phyloP scores from a whole-genome alignment of 768 basidiomycete species.

The Amanita phalloides region DNA sequence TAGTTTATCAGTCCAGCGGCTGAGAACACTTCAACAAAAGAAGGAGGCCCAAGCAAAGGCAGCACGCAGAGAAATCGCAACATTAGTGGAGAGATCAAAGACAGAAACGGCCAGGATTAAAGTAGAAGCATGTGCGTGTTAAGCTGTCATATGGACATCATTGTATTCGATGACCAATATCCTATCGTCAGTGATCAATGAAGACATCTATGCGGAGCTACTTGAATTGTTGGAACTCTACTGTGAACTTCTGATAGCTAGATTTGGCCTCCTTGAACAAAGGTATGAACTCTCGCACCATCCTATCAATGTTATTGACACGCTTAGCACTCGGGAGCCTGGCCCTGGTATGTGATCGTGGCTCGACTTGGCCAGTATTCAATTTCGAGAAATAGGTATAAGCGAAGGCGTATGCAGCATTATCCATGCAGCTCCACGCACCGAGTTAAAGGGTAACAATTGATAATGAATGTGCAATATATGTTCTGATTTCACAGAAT shows the following conservation, averaged over 20 bases:
- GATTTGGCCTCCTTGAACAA: constrained; percentile 87
- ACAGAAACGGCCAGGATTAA: constrained; percentile 79
- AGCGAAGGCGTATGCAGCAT: constrained; percentile 81
- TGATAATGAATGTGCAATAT: constrained; percentile 1
- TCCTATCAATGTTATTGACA: constrained; percentile 8
- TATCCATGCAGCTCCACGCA: constrained; percentile 86
- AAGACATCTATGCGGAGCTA: constrained; percentile 78
- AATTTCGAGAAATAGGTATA: constrained; percentile 17
- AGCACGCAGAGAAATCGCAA: constrained; percentile 72
- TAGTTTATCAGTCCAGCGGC: constrained; percentile 77
- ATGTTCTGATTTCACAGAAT: constrained; percentile 37
- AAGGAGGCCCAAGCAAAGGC: constrained; percentile 70
- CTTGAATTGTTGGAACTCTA: constrained; percentile 91
- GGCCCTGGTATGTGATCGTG: constrained; percentile 50
- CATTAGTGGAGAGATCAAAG: constrained; percentile 68
- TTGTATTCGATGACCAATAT: constrained; percentile 1
- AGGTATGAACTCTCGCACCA: constrained; percentile 38
- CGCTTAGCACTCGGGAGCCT: constrained; percentile 60
- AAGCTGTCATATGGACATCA: constrained; percentile 8
- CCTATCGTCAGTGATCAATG: constrained; percentile 54
- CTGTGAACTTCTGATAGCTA: constrained; percentile 84
- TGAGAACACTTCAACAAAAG: constrained; percentile 86
- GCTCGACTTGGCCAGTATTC: not conserved
- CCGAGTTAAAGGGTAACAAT: constrained; percentile 70
- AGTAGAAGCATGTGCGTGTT: constrained; percentile 64